Evolutionary conservation across 2,329 filamentous ascomycete genomes (phyloP).

Genomic region (Venturia effusa): DNA sequence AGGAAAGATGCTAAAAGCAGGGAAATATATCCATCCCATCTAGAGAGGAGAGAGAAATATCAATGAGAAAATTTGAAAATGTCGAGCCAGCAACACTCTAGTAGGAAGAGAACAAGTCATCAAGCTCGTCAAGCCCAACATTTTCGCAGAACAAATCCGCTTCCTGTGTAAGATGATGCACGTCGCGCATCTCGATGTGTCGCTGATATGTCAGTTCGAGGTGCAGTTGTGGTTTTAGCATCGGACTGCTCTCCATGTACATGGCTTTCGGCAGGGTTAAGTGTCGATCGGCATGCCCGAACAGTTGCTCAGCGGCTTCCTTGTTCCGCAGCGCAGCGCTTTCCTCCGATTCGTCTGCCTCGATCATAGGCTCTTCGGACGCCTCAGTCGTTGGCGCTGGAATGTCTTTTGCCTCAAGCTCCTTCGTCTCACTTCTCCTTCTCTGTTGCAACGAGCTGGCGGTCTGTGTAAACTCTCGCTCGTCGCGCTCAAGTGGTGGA

Average conservation of each 20-base stretch:
- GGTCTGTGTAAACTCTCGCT: slow-evolving; percentile 94
- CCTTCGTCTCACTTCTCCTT: slow-evolving; percentile 1
- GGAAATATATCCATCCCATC: neutral
- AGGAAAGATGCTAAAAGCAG: neutral
- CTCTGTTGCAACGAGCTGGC: slow-evolving; percentile 63
- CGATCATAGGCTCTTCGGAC: slow-evolving; percentile 23
- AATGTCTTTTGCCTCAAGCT: slow-evolving; percentile 4
- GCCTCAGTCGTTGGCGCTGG: slow-evolving; percentile 1
- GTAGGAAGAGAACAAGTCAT: slow-evolving; percentile 70
- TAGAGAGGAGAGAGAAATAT: neutral
- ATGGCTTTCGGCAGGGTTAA: slow-evolving; percentile 26
- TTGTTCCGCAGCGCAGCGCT: slow-evolving; percentile 39
- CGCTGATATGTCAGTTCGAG: slow-evolving; percentile 15
- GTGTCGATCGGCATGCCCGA: slow-evolving; percentile 30
- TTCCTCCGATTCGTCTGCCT: slow-evolving; percentile 36
- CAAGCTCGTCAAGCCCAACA: slow-evolving; percentile 86
- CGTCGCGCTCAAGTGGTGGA: slow-evolving; percentile 84
- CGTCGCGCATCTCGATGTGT: slow-evolving; percentile 22
- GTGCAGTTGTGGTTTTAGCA: slow-evolving; percentile 27
- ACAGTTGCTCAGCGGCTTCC: slow-evolving; percentile 38
- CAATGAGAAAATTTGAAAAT: neutral
- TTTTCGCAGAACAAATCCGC: slow-evolving; percentile 51
- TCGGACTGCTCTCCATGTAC: slow-evolving; percentile 33
- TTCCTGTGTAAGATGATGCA: slow-evolving; percentile 24
- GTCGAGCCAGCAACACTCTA: slow-evolving; percentile 25